Evolutionary conservation across 495 filamentous ascomycete species (phyloP), one percentile per base, ranked within the genome.

Genomic region (Podospora appendiculata): DNA sequence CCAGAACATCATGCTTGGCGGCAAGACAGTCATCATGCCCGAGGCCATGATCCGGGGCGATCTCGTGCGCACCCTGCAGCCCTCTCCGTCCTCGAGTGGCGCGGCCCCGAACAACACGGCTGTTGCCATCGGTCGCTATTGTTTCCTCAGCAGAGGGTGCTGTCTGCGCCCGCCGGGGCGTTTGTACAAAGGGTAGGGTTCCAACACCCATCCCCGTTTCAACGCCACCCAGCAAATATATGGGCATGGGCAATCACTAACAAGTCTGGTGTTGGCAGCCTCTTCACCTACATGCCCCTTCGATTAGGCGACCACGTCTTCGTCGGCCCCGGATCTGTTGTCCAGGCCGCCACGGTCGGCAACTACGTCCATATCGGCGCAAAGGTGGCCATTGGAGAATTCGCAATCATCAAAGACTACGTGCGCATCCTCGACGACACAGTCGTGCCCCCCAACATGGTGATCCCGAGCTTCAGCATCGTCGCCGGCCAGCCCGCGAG

Each of bases 1-100:
- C 25, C 89, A 92, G 53, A 92, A 97, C 73, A 96, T 98, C 67
- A 95, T 95, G 70, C 88, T 98, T 12, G 92, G 89, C 58, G 93
- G 93, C 52, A 94, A 92, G 70, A 93, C 89, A 9, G 88, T 96
- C 58, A 94, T 98, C 64, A 85, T 90, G 71, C 84, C 89, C 50
- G 88, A 94, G 61, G 91, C 86, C 57, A 87, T 89, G 61, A 90
- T 98, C 63, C 86, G 93, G 42, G 93, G 92, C 41, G 94, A 98
- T 61, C 84, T 96, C 14, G 79, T 85, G 34, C 81, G 88, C 8
- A 75, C 79, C 1, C 50, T 67, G 19, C 67, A 69, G 13, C 45
- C 75, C 1, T 57, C 71, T 16, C 63, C 77, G 1, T 60, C 72
- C 1, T 53, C 62, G 36, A 53, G 48, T 32, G 57, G 64, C 39